Conservation (phyloP, 176 grass and related monocot genomes). For the Otatea glauca region DNA sequence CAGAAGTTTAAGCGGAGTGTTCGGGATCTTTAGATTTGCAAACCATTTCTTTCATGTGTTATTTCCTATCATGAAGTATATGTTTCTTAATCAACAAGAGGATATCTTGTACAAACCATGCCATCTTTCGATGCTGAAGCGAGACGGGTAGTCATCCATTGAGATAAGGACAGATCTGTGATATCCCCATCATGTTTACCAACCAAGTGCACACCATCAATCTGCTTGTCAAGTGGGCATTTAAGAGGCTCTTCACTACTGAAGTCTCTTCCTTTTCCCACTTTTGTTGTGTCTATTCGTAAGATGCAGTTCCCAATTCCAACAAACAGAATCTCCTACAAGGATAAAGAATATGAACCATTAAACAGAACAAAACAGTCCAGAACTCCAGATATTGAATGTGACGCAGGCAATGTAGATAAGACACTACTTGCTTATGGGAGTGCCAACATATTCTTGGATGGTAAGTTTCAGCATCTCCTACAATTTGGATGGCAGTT, state of each 20-base stretch:
- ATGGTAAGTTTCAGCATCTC: conserved; percentile 77
- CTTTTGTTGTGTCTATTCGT: conserved; percentile 82
- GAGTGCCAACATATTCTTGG: conserved; percentile 96
- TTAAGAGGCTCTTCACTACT: conserved; percentile 69
- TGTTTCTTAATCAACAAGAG: conserved; percentile 32
- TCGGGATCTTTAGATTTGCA: conserved; percentile 10
- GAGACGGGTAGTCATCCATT: conserved; percentile 95
- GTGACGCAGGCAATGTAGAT: not conserved
- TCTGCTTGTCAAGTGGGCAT: conserved; percentile 68
- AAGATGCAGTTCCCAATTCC: conserved; percentile 79
- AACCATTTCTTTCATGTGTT: not conserved
- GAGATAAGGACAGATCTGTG: conserved; percentile 87
- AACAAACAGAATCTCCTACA: conserved; percentile 91
- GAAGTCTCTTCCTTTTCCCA: conserved; percentile 78
- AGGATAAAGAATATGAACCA: conserved; percentile 11
- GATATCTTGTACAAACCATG: conserved; percentile 62
- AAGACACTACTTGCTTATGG: conserved; percentile 85
- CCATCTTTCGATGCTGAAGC: conserved; percentile 96
- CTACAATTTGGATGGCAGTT: conserved; percentile 79
- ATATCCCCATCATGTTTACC: conserved; percentile 92
- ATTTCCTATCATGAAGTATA: conserved; percentile 20
- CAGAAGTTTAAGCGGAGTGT: not conserved
- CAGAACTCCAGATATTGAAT: conserved; percentile 43
- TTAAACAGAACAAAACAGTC: not conserved
- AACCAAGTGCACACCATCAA: conserved; percentile 71